Base-by-base conservation (phyloP, 1,139 yeast species). In the Candida freyschussii region DNA sequence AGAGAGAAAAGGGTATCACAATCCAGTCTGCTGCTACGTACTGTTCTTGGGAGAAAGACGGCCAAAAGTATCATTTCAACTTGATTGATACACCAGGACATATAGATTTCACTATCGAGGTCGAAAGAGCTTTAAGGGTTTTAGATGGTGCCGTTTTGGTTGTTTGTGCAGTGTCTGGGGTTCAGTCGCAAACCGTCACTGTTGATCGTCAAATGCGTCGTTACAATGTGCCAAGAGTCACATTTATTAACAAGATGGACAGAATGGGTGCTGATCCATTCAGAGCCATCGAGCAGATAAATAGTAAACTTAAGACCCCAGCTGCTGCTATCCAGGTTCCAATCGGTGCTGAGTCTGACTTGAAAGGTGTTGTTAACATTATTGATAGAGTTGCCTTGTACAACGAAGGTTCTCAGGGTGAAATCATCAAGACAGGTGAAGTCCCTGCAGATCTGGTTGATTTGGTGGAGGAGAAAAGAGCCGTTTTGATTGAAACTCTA, bases 191-290 rank as follows among this genome's bases (percentile, higher is more conserved):
- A 64, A 91, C 98, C 13, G 96, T 91, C 41, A 91, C 98, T 30
- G 98, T 91, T 32, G 98, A 91, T 61, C 80, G 98, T 59, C 98
- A 91, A 67, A 93, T 93, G 98, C 79, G 96, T 53, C 80, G 98
- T 59, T 93, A 91, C 63, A 87, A 91, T 57, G 95, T 91, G 54
- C 98, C 98, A 37, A 77, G 98, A 58, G 72, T 93, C 37, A 91
- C 98, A 10, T 93, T 91, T 53, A 83, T 91, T 60, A 91, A 91
- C 66, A 91, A 91, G 67, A 89, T 91, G 97, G 98, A 91, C 63
- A 78, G 98, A 58, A 86, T 91, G 96, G 98, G 98, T 45, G 87
- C 98, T 37, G 80, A 89, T 60, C 98, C 98, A 15, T 91, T 94
- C 79, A 75, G 74, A 48, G 96, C 95, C 34, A 83, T 91, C 52